Evolutionary conservation across 1,139 yeast genomes (phyloP).

Genomic region (Geotrichum carabidarum): DNA sequence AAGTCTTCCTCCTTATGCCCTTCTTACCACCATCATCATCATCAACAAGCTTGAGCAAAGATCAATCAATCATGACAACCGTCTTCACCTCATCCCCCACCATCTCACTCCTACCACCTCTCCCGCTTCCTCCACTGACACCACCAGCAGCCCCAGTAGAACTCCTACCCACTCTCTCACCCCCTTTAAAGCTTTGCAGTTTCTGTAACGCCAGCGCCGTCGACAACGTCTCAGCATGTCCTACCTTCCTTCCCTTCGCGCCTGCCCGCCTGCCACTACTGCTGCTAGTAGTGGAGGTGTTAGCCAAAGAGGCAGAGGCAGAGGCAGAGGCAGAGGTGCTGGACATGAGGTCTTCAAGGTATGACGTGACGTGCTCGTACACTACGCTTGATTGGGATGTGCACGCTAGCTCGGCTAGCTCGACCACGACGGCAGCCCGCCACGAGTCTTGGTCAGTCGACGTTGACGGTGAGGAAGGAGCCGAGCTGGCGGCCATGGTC

Average conservation of each 20-base stretch:
- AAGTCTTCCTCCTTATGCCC: no score
- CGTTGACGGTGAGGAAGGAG: no score
- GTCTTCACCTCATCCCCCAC: no score
- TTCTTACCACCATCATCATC: no score
- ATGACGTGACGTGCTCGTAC: not conserved
- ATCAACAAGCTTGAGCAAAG: no score
- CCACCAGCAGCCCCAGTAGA: not conserved
- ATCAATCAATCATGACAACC: no score
- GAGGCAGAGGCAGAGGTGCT: not conserved
- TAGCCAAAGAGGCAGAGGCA: not conserved
- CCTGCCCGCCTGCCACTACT: not conserved
- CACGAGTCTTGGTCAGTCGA: not conserved
- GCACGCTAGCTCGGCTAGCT: constrained; percentile 8
- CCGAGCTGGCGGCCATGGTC: no score
- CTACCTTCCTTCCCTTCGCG: not conserved
- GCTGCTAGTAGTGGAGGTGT: not conserved
- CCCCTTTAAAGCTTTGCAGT: not conserved
- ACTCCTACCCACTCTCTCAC: not conserved
- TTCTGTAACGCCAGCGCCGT: constrained; percentile 13
- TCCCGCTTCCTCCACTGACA: not conserved
- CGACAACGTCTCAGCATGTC: constrained; percentile 4
- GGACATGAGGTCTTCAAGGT: constrained; percentile 2
- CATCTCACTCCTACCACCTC: not conserved
- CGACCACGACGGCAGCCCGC: constrained; percentile 4
- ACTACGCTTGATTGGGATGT: not conserved